Percentiles rank a stretch among this genome's conserved stretches.
Conservation (phyloP, 2,329 filamentous ascomycete genomes). For the Capronia epimyces region DNA sequence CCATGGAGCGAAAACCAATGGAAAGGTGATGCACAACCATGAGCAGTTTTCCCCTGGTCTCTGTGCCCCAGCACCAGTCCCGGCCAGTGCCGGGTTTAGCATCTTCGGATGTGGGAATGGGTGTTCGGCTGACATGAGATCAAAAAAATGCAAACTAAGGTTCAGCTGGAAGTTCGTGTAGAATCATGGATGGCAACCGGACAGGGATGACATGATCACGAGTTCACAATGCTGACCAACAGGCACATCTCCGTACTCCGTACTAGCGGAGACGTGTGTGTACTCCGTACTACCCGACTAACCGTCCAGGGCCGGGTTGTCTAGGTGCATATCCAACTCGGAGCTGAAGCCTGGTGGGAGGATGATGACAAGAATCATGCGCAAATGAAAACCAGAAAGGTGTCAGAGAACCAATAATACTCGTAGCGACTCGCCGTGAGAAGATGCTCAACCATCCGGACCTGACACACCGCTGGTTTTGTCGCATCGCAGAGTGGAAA, state of each 20-base stretch:
- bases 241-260: neutral
- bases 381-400: neutral
- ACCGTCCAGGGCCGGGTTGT: neutral
- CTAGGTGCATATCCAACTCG: neutral
- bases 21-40: neutral
- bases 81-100: constrained; percentile 3
- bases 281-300: neutral
- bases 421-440: neutral
- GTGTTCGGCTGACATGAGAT: constrained; percentile 4
- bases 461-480: neutral
- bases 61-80: neutral
- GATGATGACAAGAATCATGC: neutral
- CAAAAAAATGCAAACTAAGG: constrained; percentile 12
- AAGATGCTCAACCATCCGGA: neutral
- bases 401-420: too few species aligned
- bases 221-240: constrained; percentile 19
- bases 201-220: constrained; percentile 16
- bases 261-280: too few species aligned
- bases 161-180: constrained; percentile 8
- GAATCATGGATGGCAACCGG: constrained; percentile 2
- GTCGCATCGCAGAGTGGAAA: neutral
- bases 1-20: neutral
- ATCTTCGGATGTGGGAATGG: constrained; percentile 4
- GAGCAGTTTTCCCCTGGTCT: neutral
- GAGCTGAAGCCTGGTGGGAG: neutral